Evolutionary conservation across 176 grass and related monocot species (phyloP), one percentile per base, ranked within the genome.

Genomic region (Aegilops tauschii): DNA sequence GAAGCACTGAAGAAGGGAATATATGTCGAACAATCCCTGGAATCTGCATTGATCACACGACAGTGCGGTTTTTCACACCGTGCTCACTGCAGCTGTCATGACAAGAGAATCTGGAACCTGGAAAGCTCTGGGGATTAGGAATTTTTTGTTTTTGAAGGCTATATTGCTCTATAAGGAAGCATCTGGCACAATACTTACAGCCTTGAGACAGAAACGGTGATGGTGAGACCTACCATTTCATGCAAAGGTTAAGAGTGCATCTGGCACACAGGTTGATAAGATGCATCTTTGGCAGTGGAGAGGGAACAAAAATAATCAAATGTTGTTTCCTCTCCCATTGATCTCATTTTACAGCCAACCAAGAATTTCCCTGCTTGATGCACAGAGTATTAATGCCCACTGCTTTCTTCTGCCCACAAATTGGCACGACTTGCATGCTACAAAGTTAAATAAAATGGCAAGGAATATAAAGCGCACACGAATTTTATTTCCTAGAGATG

Each of bases 281-380:
- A 86, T 76, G 89, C 82, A 72, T 89, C 63, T 92, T 80, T 87
- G 27, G 30, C 52, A 88, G 87, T 93, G 94, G 87, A 82, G 79
- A 68, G 69, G 50, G 82, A 92, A 93, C 74, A 42, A 71, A 79
- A 83, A 79, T 87, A 90, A 58, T 83, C n/a, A 79, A 86, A 73
- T 54, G 18, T 73, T 79, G 37, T 58, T 72, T 64, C 31, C 50
- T 77, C 5, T 70, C 17, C 39, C 13, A 69, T 58, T 72, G 17
- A 67, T 71, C 36, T 17, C 40, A 82, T 74, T 72, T 72, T 89
- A 8, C 59, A 67, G 18, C 42, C 25, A 85, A 85, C 72, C 71
- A 82, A 87, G 29, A 50, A 84, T 69, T 52, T 81, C 9, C 75
- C 35, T 36, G 54, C 21, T 73, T 76, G 69, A 25, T 65, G 31